Conservation (phyloP, 371 early-diverging fungal species). For the Mortierella sp. region DNA sequence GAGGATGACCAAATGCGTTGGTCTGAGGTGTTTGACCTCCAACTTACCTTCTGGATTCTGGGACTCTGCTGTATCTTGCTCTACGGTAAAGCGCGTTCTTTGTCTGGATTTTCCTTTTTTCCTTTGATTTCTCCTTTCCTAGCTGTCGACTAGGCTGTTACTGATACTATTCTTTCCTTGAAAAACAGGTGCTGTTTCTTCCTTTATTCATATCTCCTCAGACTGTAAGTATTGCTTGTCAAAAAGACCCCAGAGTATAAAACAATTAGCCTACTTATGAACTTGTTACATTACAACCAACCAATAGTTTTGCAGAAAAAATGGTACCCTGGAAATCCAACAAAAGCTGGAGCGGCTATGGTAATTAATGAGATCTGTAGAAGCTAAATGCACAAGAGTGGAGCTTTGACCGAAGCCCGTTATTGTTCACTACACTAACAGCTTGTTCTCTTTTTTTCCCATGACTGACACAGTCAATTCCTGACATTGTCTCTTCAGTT, state of each 20-base stretch:
- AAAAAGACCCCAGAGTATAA: no score
- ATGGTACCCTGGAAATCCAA: slow-evolving; percentile 57
- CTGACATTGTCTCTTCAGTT: slow-evolving; percentile 65
- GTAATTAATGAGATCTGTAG: slow-evolving; percentile 1
- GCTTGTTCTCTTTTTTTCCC: slow-evolving; percentile 10
- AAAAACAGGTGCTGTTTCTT: slow-evolving; percentile 49
- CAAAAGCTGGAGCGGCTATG: slow-evolving; percentile 62
- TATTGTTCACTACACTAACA: background rate
- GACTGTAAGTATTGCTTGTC: slow-evolving; percentile 45
- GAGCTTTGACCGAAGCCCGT: no score
- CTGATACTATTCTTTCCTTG: background rate
- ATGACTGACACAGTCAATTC: slow-evolving; percentile 52
- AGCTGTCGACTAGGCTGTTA: background rate
- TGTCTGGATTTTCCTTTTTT: background rate
- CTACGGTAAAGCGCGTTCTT: slow-evolving; percentile 36
- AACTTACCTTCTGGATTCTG: slow-evolving; percentile 54
- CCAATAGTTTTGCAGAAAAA: slow-evolving; percentile 57
- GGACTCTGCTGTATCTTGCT: slow-evolving; percentile 42
- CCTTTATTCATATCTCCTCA: slow-evolving; percentile 56
- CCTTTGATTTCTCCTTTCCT: background rate
- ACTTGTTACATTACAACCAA: background rate
- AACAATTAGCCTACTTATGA: no score
- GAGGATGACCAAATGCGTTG: slow-evolving; percentile 50
- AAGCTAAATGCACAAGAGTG: no score
- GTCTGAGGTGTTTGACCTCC: slow-evolving; percentile 35